These are phyloP conservation scores for Camellia oleifera DNA, from an alignment of 179 eudicot species.

Conservation along the genomic window DNA sequence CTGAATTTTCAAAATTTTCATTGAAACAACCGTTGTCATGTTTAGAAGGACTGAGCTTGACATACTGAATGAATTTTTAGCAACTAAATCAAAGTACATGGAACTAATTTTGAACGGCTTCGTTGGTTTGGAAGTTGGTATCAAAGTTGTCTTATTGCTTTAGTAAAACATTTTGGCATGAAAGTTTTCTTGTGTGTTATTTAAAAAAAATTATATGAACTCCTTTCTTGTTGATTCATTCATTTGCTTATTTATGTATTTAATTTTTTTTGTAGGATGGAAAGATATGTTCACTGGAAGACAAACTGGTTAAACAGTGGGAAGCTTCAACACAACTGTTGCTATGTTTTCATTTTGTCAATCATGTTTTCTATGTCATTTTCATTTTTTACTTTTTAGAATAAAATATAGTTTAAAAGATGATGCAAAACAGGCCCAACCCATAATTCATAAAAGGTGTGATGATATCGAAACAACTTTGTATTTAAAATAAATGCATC, in stretches of 20 bases:
- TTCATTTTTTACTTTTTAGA: too few species aligned
- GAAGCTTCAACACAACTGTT: too few species aligned
- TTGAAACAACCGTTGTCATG: neutral
- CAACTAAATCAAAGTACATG: neutral
- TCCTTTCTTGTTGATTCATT: neutral
- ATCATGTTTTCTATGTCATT: too few species aligned
- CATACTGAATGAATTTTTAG: neutral
- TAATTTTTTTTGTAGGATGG: slow-evolving; percentile 50
- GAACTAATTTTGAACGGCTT: neutral
- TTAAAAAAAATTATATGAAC: neutral
- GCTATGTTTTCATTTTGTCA: too few species aligned
- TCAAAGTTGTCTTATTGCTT: neutral
- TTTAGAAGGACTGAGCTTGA: neutral
- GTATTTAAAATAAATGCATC: too few species aligned
- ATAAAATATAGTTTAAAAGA: too few species aligned
- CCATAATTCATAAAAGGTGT: too few species aligned
- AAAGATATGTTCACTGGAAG: slow-evolving; percentile 57
- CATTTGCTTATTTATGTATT: neutral
- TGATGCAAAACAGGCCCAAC: too few species aligned
- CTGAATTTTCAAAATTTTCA: neutral
- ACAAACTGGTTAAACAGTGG: slow-evolving; percentile 53
- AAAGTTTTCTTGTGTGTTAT: neutral
- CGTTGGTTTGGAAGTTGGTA: neutral
- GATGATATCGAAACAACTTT: too few species aligned
- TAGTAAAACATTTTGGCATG: neutral